phyloP scores from a whole-genome alignment of 495 filamentous ascomycete species.

The Aspergillus mulundensis region DNA sequence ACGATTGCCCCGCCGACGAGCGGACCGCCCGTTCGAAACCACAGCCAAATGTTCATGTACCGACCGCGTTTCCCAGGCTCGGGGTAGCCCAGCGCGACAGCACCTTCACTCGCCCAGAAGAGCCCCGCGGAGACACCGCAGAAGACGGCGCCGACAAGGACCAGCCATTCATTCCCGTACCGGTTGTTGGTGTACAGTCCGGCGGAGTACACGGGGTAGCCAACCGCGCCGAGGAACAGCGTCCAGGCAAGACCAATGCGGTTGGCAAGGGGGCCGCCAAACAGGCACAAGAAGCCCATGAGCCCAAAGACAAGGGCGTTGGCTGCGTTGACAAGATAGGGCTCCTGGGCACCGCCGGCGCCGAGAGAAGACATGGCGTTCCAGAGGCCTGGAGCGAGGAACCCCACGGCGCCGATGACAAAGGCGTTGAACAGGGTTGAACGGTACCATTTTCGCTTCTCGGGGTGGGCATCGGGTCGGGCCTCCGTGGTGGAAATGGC shows the following conservation, averaged over 20 bases:
- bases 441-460: constrained; percentile 49
- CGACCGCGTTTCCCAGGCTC: constrained; percentile 49
- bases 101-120: constrained; percentile 54
- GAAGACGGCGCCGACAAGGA: constrained; percentile 48
- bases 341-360: constrained; percentile 54
- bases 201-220: constrained; percentile 53
- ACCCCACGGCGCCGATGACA: constrained; percentile 35
- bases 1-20: constrained; percentile 52
- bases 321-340: constrained; percentile 52
- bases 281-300: constrained; percentile 24
- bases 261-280: constrained; percentile 18
- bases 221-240: constrained; percentile 49
- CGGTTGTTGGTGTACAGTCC: constrained; percentile 55
- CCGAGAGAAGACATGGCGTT: constrained; percentile 67
- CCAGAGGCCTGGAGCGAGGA: constrained; percentile 35
- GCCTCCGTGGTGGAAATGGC: background rate
- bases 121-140: constrained; percentile 52
- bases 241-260: constrained; percentile 46
- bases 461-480: background rate
- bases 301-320: constrained; percentile 47
- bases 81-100: constrained; percentile 52
- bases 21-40: constrained; percentile 50
- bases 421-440: constrained; percentile 57
- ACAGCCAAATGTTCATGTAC: constrained; percentile 53
- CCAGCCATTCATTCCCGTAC: constrained; percentile 51